phyloP scores from a whole-genome alignment of 176 grass and related monocot genomes.

The Miscanthus lutarioriparius region DNA sequence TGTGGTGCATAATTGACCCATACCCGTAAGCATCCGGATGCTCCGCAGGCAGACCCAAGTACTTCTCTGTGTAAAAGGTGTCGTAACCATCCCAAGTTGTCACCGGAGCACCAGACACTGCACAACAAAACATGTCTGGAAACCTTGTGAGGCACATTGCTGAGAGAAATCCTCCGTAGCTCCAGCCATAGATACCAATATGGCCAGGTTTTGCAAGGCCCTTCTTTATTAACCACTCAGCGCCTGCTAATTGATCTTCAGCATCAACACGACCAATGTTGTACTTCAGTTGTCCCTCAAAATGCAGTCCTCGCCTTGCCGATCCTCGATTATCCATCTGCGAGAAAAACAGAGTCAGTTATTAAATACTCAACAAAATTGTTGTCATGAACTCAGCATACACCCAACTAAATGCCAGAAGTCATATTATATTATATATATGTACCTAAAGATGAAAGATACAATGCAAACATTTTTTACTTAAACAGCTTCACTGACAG shows the following conservation, averaged over 20 bases:
- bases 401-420: slow-evolving; percentile 21
- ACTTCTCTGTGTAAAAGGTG: slow-evolving; percentile 97
- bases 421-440: slow-evolving; percentile 4
- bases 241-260: slow-evolving; percentile 87
- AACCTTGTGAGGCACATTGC: slow-evolving; percentile 90
- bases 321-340: slow-evolving; percentile 98
- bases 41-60: slow-evolving; percentile 74
- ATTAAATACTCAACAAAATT: background rate
- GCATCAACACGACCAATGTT: slow-evolving; percentile 79
- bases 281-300: slow-evolving; percentile 88
- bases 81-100: slow-evolving; percentile 97
- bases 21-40: slow-evolving; percentile 68
- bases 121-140: slow-evolving; percentile 70
- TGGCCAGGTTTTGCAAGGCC: slow-evolving; percentile 87
- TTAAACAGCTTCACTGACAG: background rate
- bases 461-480: background rate
- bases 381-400: background rate
- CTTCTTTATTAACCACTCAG: slow-evolving; percentile 84
- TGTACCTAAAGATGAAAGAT: background rate
- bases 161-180: slow-evolving; percentile 95
- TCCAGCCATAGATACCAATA: slow-evolving; percentile 97
- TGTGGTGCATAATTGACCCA: slow-evolving; percentile 91
- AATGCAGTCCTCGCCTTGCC: slow-evolving; percentile 78
- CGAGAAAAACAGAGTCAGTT: slow-evolving; percentile 8
- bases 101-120: slow-evolving; percentile 92